Percentiles rank a stretch among this genome's conserved stretches.
phyloP scores from a whole-genome alignment of 2,329 filamentous ascomycete species.

The Epicoccum nigrum region DNA sequence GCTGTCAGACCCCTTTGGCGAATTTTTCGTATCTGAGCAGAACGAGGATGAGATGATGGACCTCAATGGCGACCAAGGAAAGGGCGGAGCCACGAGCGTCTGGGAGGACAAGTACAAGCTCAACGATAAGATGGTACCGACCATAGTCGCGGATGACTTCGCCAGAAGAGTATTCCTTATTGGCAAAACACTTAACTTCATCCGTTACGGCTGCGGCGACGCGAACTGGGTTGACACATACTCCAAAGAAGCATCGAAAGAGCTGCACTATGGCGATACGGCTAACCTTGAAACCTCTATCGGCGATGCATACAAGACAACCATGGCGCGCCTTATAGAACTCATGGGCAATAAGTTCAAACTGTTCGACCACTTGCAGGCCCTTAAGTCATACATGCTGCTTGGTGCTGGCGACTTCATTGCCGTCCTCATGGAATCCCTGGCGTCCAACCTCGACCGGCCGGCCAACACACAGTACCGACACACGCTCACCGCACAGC shows the following conservation, averaged over 20 bases:
- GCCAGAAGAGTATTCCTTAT: conserved; percentile 97
- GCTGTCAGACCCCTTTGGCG: conserved; percentile 90
- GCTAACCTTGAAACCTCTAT: conserved; percentile 91
- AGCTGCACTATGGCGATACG: conserved; percentile 90
- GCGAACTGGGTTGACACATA: conserved; percentile 95
- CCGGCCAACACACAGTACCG: conserved; percentile 97
- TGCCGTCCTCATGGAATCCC: conserved; percentile 92
- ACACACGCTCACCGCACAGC: conserved; percentile 94
- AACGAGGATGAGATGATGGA: conserved; percentile 58
- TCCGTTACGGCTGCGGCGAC: conserved; percentile 92
- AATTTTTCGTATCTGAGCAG: conserved; percentile 94
- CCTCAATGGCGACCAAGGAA: conserved; percentile 48
- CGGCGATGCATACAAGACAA: conserved; percentile 95
- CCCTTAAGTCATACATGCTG: conserved; percentile 92
- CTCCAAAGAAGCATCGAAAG: conserved; percentile 89
- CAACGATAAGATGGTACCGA: conserved; percentile 83
- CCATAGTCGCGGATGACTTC: conserved; percentile 91
- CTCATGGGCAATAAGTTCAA: conserved; percentile 96
- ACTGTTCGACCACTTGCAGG: conserved; percentile 87
- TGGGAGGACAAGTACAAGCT: conserved; percentile 98
- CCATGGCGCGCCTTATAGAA: conserved; percentile 91
- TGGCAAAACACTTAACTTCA: conserved; percentile 97
- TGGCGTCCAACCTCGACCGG: conserved; percentile 89
- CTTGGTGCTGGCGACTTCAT: conserved; percentile 98
- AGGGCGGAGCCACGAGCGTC: conserved; percentile 77